Percentiles rank a stretch among this genome's conserved stretches.
phyloP scores from a whole-genome alignment of 371 early-diverging fungal species.

The Umbelopsis sp. region DNA sequence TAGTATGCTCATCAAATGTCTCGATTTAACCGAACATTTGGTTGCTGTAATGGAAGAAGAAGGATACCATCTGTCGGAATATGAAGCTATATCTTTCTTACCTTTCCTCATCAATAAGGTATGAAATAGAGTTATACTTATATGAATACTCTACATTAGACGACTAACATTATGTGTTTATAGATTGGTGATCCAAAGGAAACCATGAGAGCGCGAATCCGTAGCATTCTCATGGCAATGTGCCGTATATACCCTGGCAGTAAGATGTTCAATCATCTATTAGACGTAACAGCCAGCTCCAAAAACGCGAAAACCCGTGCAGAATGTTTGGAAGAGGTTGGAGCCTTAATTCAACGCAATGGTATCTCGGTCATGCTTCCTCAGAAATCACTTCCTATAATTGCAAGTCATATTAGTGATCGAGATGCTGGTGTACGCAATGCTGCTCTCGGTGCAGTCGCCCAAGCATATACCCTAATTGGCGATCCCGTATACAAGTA shows the following conservation, averaged over 20 bases:
- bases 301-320: conserved; percentile 82
- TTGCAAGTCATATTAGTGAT: conserved; percentile 80
- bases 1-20: conserved; percentile 75
- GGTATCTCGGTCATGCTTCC: conserved; percentile 75
- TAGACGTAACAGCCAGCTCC: conserved; percentile 72
- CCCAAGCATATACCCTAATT: conserved; percentile 72
- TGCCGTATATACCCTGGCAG: conserved; percentile 79
- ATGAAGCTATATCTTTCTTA: conserved; percentile 79
- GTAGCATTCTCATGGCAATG: conserved; percentile 65
- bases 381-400: conserved; percentile 67
- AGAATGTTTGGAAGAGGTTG: conserved; percentile 85
- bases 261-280: conserved; percentile 70
- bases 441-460: conserved; percentile 73
- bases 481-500: conserved; percentile 77
- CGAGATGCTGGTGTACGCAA: conserved; percentile 82
- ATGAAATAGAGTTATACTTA: background rate
- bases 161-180: background rate
- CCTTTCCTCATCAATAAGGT: conserved; percentile 79
- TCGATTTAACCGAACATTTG: conserved; percentile 80
- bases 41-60: conserved; percentile 63
- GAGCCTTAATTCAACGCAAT: conserved; percentile 71
- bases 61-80: conserved; percentile 69
- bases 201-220: conserved; percentile 69
- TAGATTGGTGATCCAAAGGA: conserved; percentile 84
- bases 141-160: no score